Evolutionary conservation across 2,329 filamentous ascomycete species (phyloP), one percentile per base, ranked within the genome.

Genomic region (Endocalyx cinctus): DNA sequence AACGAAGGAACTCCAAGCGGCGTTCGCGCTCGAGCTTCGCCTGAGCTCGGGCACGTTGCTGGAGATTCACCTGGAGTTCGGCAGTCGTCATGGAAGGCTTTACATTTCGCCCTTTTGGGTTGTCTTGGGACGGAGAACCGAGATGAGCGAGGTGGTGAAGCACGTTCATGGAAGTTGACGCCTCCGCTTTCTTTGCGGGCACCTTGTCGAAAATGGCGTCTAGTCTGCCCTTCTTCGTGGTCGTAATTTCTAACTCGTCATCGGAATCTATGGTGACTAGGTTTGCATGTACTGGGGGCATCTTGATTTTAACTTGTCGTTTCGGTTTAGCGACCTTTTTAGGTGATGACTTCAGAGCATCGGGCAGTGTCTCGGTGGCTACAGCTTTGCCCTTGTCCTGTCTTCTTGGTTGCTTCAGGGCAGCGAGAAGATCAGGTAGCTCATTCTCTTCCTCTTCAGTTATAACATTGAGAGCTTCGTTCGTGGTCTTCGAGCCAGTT

Each of bases 111-210:
- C 62, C 55, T 25, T 60, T 55, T n/a, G 58, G 51, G 53, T 67
- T 64, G 49, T 57, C 60, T 50, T 70, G 81, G 27, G 64, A 72
- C 31, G 74, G 82, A 5, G 81, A 82, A 33, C 70, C 74, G 15
- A 92, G 60, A 41, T 87, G 79, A 3, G 87, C 87, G 11, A 94
- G 74, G 36, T 78, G 75, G 38, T 82, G 82, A n/a, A 92, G 66
- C 12, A 73, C 74, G 17, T 81, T 70, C 39, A 90, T 64, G 0
- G 83, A 78, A 17, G 69, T 67, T 2, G 74, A 66, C 47, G 85
- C 80, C 33, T 78, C 69, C n/a, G 70, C 61, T 51, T 77, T 78
- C 51, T 73, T 78, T 31, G 67, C 64, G 0, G 82, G 84, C 3
- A 83, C 57, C 12, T 75, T 80, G 50, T 87, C 78, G 45, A 94